phyloP scores from a whole-genome alignment of 2,329 filamentous ascomycete species.

The Xylaria sp. region DNA sequence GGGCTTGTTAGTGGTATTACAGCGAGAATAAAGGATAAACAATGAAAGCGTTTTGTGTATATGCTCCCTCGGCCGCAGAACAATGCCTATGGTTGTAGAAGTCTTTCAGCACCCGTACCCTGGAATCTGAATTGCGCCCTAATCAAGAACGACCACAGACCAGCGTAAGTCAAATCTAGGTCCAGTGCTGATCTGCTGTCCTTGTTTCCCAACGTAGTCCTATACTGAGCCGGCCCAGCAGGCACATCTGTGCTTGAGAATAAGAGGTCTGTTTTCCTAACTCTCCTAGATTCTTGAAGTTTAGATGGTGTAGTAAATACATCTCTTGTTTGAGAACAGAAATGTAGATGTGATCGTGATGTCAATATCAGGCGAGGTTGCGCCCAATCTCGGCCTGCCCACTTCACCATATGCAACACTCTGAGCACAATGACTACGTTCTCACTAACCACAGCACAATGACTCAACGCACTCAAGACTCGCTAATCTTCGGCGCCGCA shows the following conservation, averaged over 20 bases:
- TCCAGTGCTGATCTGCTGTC: not conserved
- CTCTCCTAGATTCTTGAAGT: not conserved
- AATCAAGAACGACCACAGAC: not conserved
- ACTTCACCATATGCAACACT: not conserved
- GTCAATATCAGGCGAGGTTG: not conserved
- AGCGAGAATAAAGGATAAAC: slow-evolving; percentile 74
- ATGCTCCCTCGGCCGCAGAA: not conserved
- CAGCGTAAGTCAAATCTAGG: not conserved
- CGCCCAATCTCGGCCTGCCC: not conserved
- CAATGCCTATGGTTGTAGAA: not conserved
- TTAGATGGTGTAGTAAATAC: not conserved
- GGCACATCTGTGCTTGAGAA: not conserved
- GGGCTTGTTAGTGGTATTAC: slow-evolving; percentile 91
- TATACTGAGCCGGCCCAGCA: not conserved
- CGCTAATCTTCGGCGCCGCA: not conserved
- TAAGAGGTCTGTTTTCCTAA: not conserved
- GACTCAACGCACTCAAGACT: slow-evolving; percentile 6
- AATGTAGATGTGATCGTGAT: not conserved
- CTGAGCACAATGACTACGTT: not conserved
- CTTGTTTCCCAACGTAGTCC: not conserved
- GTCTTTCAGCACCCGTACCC: not conserved
- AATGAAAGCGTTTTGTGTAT: slow-evolving; percentile 1
- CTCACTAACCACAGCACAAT: not conserved
- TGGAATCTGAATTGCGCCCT: not conserved
- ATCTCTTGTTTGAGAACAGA: not conserved